Percentiles rank a stretch among this genome's conserved stretches.
Evolutionary conservation across 257 asterid species (phyloP).

Genomic region (Solanum clarkiae): DNA sequence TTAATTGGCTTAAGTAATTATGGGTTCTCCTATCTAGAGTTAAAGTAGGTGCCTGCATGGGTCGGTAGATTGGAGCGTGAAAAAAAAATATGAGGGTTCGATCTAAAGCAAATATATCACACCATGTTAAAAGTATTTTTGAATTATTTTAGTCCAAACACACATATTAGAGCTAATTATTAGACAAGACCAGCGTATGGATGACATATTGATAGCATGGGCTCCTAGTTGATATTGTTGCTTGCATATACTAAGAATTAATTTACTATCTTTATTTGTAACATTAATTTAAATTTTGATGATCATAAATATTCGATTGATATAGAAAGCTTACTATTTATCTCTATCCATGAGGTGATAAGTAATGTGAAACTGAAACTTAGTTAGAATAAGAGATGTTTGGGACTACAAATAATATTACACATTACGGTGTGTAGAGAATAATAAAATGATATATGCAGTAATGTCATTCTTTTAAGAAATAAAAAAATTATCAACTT

Average conservation of each 20-base stretch:
- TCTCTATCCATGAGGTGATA: neutral
- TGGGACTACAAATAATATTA: no score
- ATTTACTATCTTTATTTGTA: neutral
- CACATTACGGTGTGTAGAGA: neutral
- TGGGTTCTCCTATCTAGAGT: no score
- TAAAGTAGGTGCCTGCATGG: no score
- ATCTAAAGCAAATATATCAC: neutral
- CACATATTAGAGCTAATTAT: neutral
- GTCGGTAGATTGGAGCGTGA: no score
- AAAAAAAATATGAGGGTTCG: no score
- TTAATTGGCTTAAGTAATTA: no score
- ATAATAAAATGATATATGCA: no score
- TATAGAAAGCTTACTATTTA: neutral
- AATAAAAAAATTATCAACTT: no score
- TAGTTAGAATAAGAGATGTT: neutral
- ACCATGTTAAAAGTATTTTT: neutral
- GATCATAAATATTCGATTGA: neutral
- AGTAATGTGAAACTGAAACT: neutral
- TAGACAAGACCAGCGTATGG: neutral
- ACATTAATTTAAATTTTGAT: neutral
- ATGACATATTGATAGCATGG: neutral
- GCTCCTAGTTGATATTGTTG: neutral
- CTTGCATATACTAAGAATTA: neutral
- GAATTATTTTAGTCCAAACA: neutral
- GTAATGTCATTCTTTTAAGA: no score